Conservation (phyloP, 345 rosid species). For the Adansonia digitata region DNA sequence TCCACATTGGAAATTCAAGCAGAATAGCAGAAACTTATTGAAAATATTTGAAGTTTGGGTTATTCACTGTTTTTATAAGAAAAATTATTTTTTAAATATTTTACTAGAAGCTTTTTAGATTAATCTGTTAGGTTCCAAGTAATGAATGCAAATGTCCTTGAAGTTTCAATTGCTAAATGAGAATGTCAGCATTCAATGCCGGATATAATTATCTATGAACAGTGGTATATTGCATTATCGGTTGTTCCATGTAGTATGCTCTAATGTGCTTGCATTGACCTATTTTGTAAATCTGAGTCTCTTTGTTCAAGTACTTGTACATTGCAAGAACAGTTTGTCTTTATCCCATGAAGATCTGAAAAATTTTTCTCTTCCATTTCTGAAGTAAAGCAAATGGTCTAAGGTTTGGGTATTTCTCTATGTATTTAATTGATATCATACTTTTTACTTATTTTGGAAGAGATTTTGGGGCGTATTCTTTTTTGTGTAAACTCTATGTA, state of each 20-base stretch:
- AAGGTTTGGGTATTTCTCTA: neutral
- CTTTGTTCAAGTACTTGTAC: neutral
- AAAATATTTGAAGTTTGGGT: neutral
- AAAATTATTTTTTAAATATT: neutral
- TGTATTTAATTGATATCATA: neutral
- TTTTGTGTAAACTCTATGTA: neutral
- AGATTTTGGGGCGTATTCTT: neutral
- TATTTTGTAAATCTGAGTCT: neutral
- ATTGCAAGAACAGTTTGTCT: neutral
- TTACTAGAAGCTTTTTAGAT: neutral
- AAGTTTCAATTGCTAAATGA: neutral
- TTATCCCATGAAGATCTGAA: neutral
- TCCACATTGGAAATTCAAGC: neutral
- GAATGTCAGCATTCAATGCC: neutral
- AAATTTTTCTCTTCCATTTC: neutral
- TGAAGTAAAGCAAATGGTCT: neutral
- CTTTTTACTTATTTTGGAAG: neutral
- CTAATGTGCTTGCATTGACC: neutral
- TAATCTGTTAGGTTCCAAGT: neutral
- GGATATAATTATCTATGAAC: neutral
- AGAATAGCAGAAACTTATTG: neutral
- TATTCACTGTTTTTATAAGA: neutral
- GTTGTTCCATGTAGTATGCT: neutral
- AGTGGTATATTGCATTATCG: neutral
- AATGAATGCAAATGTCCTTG: neutral